A percentile compares a stretch with the other conserved stretches of the same genome.
Evolutionary conservation across 1,284 basidiomycete species (phyloP).

Genomic region (Prillingera fragicola): DNA sequence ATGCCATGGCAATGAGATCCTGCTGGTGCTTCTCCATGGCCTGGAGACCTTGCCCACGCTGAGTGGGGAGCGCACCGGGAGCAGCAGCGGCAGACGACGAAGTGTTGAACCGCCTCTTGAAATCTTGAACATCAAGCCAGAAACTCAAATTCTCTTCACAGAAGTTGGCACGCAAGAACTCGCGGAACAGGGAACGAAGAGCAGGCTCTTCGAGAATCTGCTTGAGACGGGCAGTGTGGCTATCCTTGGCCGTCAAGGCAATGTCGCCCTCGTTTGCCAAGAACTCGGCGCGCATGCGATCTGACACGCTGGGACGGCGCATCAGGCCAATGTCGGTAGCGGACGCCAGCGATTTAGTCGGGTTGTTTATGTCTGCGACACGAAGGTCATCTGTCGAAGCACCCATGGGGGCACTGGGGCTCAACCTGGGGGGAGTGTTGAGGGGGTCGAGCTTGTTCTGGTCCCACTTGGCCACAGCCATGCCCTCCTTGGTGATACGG

Average conservation of each 20-base stretch:
- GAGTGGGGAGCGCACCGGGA: conserved; percentile 51
- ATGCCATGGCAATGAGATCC: conserved; percentile 86
- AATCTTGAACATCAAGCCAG: conserved; percentile 95
- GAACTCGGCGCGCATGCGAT: conserved; percentile 61
- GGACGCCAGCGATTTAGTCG: conserved; percentile 24
- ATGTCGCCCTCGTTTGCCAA: conserved; percentile 8
- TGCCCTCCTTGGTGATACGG: conserved; percentile 85
- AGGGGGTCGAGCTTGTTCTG: conserved; percentile 6
- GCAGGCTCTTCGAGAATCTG: conserved; percentile 93
- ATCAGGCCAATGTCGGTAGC: conserved; percentile 63
- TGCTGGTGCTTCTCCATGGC: conserved; percentile 98
- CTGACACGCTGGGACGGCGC: conserved; percentile 69
- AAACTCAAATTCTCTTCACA: conserved; percentile 98
- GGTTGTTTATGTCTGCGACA: background rate
- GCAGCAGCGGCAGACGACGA: conserved; percentile 83
- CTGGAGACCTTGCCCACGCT: conserved; percentile 55
- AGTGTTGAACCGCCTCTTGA: conserved; percentile 91
- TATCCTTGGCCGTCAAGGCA: conserved; percentile 59
- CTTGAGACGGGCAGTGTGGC: conserved; percentile 80
- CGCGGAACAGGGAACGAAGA: conserved; percentile 82
- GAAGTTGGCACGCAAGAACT: conserved; percentile 88
- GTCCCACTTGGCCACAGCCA: conserved; percentile 77
- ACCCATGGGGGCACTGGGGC: background rate
- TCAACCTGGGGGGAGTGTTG: background rate
- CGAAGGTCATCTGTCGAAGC: conserved; percentile 12